These are phyloP conservation scores for Leccinum discolor DNA, from an alignment of 1,284 basidiomycete genomes.

Conservation along the genomic window DNA sequence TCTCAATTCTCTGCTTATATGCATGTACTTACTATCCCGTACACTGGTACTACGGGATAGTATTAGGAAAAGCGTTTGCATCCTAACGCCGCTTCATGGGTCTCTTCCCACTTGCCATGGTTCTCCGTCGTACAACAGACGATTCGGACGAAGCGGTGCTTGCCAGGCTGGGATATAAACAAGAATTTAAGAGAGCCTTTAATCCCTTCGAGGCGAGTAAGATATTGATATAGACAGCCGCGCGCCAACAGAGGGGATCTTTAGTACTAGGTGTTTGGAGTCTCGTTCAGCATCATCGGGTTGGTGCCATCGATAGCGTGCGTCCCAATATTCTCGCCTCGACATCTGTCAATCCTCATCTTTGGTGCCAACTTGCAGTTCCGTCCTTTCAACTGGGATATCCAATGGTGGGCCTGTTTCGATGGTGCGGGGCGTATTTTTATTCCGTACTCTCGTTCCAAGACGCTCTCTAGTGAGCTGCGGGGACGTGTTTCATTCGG, in stretches of 20 bases:
- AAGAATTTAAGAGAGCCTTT: not conserved
- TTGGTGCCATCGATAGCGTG: conserved; percentile 44
- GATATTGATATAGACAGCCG: not conserved
- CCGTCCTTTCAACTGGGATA: conserved; percentile 41
- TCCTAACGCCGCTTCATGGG: not conserved
- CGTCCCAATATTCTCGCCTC: conserved; percentile 1
- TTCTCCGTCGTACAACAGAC: not conserved
- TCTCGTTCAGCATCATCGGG: conserved; percentile 41
- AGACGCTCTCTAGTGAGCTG: conserved; percentile 27
- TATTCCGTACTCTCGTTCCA: not conserved
- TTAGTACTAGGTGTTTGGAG: conserved; percentile 29
- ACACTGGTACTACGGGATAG: not conserved
- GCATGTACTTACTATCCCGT: no score
- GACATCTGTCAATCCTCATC: not conserved
- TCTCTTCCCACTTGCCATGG: not conserved
- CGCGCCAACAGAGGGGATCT: not conserved
- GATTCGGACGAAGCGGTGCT: not conserved
- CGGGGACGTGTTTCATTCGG: conserved; percentile 53
- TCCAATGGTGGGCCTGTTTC: conserved; percentile 46
- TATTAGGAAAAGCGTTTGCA: no score
- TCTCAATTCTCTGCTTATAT: no score
- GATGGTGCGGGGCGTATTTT: conserved; percentile 47
- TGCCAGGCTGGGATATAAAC: not conserved
- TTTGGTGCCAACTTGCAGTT: conserved; percentile 22
- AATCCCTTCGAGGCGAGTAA: not conserved